Conservation (phyloP, 1,284 basidiomycete genomes). For the Chalciporus sp. region DNA sequence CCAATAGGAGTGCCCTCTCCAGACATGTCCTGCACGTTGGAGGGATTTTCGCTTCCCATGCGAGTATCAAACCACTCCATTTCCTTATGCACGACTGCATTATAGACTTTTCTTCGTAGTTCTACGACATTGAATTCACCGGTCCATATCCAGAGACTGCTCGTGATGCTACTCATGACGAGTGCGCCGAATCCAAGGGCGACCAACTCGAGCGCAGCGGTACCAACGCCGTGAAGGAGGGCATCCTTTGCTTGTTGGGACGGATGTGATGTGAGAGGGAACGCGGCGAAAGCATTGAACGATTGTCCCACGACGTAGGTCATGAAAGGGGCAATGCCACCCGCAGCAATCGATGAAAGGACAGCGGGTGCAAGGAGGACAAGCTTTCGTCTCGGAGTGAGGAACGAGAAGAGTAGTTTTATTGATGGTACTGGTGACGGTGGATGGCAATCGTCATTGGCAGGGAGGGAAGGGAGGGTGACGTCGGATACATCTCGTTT, state of each 20-base stretch:
- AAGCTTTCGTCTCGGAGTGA: slow-evolving; percentile 49
- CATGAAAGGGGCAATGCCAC: slow-evolving; percentile 91
- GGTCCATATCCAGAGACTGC: slow-evolving; percentile 84
- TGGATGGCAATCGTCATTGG: slow-evolving; percentile 10
- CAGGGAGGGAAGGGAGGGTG: slow-evolving; percentile 11
- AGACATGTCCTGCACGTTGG: slow-evolving; percentile 41
- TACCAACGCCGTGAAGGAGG: slow-evolving; percentile 62
- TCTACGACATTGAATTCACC: slow-evolving; percentile 81
- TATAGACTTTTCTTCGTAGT: slow-evolving; percentile 72
- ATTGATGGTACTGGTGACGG: slow-evolving; percentile 44
- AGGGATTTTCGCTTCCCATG: slow-evolving; percentile 64
- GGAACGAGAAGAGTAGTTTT: slow-evolving; percentile 56
- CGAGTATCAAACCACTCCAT: slow-evolving; percentile 90
- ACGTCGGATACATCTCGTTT: slow-evolving; percentile 14
- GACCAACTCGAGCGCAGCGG: slow-evolving; percentile 70
- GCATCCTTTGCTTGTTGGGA: slow-evolving; percentile 50
- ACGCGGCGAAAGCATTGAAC: slow-evolving; percentile 78
- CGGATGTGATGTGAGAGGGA: slow-evolving; percentile 50
- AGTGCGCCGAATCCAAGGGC: slow-evolving; percentile 73
- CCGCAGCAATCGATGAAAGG: slow-evolving; percentile 66
- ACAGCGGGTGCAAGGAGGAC: slow-evolving; percentile 74
- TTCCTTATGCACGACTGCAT: slow-evolving; percentile 68
- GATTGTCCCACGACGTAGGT: slow-evolving; percentile 86
- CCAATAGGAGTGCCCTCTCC: slow-evolving; percentile 64
- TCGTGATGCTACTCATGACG: slow-evolving; percentile 73